Percentiles rank a stretch among this genome's conserved stretches.
These are phyloP conservation scores for Cucurbita moschata DNA, from an alignment of 306 rosid species.

Conservation along the genomic window DNA sequence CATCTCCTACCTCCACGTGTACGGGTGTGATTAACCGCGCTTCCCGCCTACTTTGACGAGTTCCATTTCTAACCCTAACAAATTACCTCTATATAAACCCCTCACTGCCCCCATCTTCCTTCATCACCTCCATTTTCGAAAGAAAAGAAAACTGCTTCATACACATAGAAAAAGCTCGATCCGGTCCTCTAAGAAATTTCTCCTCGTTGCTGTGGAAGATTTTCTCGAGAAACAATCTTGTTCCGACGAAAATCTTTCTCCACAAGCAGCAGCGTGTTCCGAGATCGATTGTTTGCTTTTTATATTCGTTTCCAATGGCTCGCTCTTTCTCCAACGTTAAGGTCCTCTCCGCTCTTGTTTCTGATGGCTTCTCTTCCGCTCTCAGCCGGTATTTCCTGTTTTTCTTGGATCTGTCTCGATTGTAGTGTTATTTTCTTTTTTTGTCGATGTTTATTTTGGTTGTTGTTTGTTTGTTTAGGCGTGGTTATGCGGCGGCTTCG, in stretches of 20 bases:
- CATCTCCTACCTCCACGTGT: not conserved
- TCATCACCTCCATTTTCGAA: not conserved
- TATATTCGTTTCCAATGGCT: constrained; percentile 31
- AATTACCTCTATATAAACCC: not conserved
- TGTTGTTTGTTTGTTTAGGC: constrained; percentile 22
- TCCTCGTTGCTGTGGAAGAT: not conserved
- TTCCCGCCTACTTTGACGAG: constrained; percentile 2
- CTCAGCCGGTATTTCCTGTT: constrained; percentile 30
- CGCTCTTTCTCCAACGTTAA: constrained; percentile 62
- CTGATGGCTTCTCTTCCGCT: constrained; percentile 27
- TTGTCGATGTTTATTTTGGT: not conserved
- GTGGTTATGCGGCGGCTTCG: constrained; percentile 50
- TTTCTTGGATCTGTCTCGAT: not conserved
- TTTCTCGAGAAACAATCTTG: constrained; percentile 2
- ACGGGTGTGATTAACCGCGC: not conserved
- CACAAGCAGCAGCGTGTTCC: not conserved
- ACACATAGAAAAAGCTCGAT: not conserved
- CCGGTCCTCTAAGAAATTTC: not conserved
- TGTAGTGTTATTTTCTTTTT: not conserved
- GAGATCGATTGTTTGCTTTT: not conserved
- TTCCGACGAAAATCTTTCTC: not conserved
- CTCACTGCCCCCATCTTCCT: not conserved
- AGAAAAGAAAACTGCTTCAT: not conserved
- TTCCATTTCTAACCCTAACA: not conserved
- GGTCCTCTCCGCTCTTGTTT: constrained; percentile 33